A percentile compares a stretch with the other conserved stretches of the same genome.
phyloP scores from a whole-genome alignment of 352 stramenopile species.

The Phytophthora ohioensis region DNA sequence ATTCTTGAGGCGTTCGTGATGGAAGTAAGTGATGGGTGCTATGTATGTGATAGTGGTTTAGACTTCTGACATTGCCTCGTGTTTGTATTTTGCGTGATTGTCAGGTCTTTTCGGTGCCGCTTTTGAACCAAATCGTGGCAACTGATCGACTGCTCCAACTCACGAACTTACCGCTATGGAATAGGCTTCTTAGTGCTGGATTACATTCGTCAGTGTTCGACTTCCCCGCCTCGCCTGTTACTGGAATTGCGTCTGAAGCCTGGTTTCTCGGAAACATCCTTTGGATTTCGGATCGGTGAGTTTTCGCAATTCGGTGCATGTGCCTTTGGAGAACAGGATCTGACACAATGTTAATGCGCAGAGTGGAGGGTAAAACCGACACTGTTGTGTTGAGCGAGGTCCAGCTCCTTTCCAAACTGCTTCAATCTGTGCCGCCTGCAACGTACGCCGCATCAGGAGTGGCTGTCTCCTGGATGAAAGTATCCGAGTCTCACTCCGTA shows the following conservation, averaged over 20 bases:
- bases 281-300: slow-evolving; percentile 57
- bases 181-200: slow-evolving; percentile 38
- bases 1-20: slow-evolving; percentile 44
- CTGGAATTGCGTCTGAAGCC: slow-evolving; percentile 58
- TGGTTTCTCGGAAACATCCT: slow-evolving; percentile 77
- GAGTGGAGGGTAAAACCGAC: slow-evolving; percentile 43
- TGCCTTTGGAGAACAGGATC: not conserved
- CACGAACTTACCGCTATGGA: slow-evolving; percentile 38
- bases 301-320: not conserved
- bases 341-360: slow-evolving; percentile 24
- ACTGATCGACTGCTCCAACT: slow-evolving; percentile 34
- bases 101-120: slow-evolving; percentile 59
- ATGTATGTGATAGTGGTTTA: not conserved
- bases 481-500: slow-evolving; percentile 72
- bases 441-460: slow-evolving; percentile 62
- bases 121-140: slow-evolving; percentile 47
- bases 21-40: slow-evolving; percentile 28
- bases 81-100: not conserved
- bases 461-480: slow-evolving; percentile 72
- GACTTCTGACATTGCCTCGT: not conserved
- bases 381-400: slow-evolving; percentile 44
- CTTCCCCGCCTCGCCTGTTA: slow-evolving; percentile 50
- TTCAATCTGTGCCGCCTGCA: slow-evolving; percentile 58
- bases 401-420: slow-evolving; percentile 51
- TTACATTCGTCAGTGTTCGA: slow-evolving; percentile 41